Evolutionary conservation across 345 rosid species (phyloP).

Genomic region (Populus tremula): DNA sequence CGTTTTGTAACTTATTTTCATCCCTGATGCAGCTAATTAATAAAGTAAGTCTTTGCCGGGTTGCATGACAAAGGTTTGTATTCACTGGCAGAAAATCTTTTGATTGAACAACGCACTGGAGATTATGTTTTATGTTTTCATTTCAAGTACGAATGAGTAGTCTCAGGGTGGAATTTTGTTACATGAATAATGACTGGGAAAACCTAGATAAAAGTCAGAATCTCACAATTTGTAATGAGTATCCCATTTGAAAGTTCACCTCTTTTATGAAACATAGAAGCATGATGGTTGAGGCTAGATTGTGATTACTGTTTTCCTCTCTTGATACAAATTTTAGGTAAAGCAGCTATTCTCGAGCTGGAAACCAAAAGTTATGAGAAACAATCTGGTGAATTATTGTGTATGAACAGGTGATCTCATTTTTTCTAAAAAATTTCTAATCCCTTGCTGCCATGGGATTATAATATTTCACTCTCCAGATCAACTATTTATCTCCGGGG

Average conservation of each 20-base stretch:
- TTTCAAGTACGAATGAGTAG: neutral
- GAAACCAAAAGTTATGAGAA: conserved; percentile 71
- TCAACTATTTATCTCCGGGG: conserved; percentile 63
- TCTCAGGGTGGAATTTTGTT: neutral
- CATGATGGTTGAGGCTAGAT: neutral
- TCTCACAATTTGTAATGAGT: neutral
- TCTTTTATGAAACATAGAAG: neutral
- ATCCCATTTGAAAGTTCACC: neutral
- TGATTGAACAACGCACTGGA: neutral
- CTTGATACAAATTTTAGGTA: conserved; percentile 46
- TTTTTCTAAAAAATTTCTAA: conserved; percentile 10
- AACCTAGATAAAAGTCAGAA: conserved; percentile 1
- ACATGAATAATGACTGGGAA: neutral
- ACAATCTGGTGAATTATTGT: conserved; percentile 65
- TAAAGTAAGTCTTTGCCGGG: conserved; percentile 71
- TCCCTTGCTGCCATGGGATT: conserved; percentile 7
- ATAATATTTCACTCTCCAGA: conserved; percentile 38
- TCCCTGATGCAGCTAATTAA: conserved; percentile 54
- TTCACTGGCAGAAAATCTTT: neutral
- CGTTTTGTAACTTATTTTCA: neutral
- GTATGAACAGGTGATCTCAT: conserved; percentile 67
- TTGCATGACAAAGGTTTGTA: conserved; percentile 86
- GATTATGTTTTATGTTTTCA: too few relatives aligned
- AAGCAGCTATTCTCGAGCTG: conserved; percentile 79
- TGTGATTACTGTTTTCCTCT: neutral